These are phyloP conservation scores for Geotrichum carabidarum DNA, from an alignment of 1,139 yeast genomes.

Conservation along the genomic window DNA sequence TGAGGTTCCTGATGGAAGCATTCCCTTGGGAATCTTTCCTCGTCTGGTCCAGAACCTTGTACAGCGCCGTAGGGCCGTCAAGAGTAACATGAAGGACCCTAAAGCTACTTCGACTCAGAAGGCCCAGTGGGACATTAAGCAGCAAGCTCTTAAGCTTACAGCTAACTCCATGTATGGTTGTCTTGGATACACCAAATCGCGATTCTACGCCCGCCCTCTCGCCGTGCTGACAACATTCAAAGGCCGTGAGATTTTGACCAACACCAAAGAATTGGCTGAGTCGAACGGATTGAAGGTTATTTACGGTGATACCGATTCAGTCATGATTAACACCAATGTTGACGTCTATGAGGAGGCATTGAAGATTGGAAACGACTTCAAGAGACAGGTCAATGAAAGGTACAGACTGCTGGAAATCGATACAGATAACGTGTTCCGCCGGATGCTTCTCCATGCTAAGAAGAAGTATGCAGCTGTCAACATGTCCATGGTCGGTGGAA, in stretches of 20 bases:
- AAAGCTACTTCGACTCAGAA: slow-evolving; percentile 58
- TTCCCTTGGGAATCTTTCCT: slow-evolving; percentile 78
- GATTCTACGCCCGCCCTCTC: slow-evolving; percentile 92
- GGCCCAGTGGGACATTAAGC: slow-evolving; percentile 76
- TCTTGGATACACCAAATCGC: slow-evolving; percentile 83
- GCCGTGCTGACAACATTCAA: slow-evolving; percentile 94
- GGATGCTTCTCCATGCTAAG: slow-evolving; percentile 84
- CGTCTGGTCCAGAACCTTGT: slow-evolving; percentile 77
- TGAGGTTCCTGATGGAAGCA: slow-evolving; percentile 55
- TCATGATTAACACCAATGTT: slow-evolving; percentile 92
- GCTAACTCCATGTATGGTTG: slow-evolving; percentile 99
- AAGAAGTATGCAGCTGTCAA: slow-evolving; percentile 96
- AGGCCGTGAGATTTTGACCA: slow-evolving; percentile 93
- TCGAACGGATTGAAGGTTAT: slow-evolving; percentile 76
- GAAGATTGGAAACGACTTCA: slow-evolving; percentile 79
- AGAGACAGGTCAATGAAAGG: slow-evolving; percentile 78
- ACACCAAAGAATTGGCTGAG: slow-evolving; percentile 90
- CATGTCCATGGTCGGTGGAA: slow-evolving; percentile 44
- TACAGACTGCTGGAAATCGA: slow-evolving; percentile 87
- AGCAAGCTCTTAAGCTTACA: slow-evolving; percentile 90
- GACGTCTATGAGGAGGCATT: slow-evolving; percentile 67
- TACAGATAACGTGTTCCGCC: slow-evolving; percentile 86
- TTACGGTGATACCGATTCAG: slow-evolving; percentile 98
- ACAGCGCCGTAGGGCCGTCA: slow-evolving; percentile 87
- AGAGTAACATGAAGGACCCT: slow-evolving; percentile 74